Evolutionary conservation across 495 filamentous ascomycete genomes (phyloP), one percentile per base, ranked within the genome.

Genomic region (Lentithecium fluviatile): DNA sequence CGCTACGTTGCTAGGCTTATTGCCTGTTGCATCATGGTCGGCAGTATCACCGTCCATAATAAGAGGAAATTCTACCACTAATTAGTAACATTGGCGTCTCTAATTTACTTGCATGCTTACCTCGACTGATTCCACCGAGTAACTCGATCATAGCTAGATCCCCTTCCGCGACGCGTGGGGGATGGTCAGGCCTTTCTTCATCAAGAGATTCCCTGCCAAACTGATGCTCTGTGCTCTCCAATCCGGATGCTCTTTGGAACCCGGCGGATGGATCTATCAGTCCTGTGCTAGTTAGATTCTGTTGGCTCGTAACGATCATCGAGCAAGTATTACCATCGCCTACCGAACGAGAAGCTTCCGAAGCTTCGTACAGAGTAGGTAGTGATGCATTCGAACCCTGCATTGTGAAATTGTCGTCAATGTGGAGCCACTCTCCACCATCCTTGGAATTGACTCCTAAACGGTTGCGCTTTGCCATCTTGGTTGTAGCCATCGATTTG

Each of bases 1-100:
- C 32, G 3, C 25, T 56, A 19, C 24, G 24, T 55, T 43, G 36
- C 34, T 55, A 55, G 20, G 36, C 34, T 55, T 17, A 20, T 42
- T 34, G 23, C 25, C 2, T 20, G 20, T 55, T 55, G 36, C 13
- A 45, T 32, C 46, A 20, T 56, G 25, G 38, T 56, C 42, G 17
- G 53, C 24, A 32, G 20, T 23, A 19, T 56, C 38, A 32, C 51
- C 40, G 37, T 56, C 38, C 25, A 56, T 42, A 54, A 54, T 40
- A 23, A 54, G 42, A 48, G 54, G 54, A 61, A 53, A 61, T 61
- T 61, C 58, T 61, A 36, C 46, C 38, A 40, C 19, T 7, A 61
- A 47, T 53, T 61, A 52, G 50, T 61, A 53, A 43, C n/a, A 60
- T 38, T 52, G 15, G 29, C 29, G 10, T 10, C 3, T 3, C 29